A percentile compares a stretch with the other conserved stretches of the same genome.
Conservation (phyloP, 495 filamentous ascomycete species). For the Tuber borchii region DNA sequence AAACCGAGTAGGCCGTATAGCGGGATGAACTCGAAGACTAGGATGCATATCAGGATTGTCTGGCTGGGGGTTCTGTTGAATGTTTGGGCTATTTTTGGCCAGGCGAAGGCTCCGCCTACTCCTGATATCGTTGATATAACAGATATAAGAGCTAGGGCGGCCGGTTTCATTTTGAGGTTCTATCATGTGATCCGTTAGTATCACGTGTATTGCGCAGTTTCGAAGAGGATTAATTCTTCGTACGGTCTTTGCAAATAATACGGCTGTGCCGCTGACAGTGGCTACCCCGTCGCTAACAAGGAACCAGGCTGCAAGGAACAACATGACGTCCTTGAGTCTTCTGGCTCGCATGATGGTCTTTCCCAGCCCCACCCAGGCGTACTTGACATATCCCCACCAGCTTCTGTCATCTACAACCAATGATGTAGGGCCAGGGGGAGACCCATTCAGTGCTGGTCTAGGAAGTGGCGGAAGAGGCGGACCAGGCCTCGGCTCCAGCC, state of each 20-base stretch:
- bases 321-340: slow-evolving; percentile 70
- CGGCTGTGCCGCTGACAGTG: slow-evolving; percentile 88
- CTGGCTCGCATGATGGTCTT: slow-evolving; percentile 72
- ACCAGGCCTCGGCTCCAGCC: slow-evolving; percentile 84
- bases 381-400: slow-evolving; percentile 58
- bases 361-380: slow-evolving; percentile 79
- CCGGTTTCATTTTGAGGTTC: slow-evolving; percentile 76
- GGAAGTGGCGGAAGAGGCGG: slow-evolving; percentile 57
- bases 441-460: slow-evolving; percentile 10
- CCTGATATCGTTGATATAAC: slow-evolving; percentile 80
- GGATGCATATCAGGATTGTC: slow-evolving; percentile 84
- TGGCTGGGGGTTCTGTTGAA: slow-evolving; percentile 47
- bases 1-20: slow-evolving; percentile 87
- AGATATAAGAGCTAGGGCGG: slow-evolving; percentile 84
- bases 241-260: slow-evolving; percentile 87
- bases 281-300: slow-evolving; percentile 89
- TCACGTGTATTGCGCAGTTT: slow-evolving; percentile 8
- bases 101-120: slow-evolving; percentile 80
- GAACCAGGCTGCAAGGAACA: slow-evolving; percentile 92
- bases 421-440: not conserved
- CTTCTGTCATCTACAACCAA: slow-evolving; percentile 14
- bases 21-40: slow-evolving; percentile 84
- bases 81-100: slow-evolving; percentile 63
- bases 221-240: slow-evolving; percentile 19
- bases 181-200: slow-evolving; percentile 25